Evolutionary conservation across 257 asterid species (phyloP), one percentile per base, ranked within the genome.

Genomic region (Solanum dulcamara): DNA sequence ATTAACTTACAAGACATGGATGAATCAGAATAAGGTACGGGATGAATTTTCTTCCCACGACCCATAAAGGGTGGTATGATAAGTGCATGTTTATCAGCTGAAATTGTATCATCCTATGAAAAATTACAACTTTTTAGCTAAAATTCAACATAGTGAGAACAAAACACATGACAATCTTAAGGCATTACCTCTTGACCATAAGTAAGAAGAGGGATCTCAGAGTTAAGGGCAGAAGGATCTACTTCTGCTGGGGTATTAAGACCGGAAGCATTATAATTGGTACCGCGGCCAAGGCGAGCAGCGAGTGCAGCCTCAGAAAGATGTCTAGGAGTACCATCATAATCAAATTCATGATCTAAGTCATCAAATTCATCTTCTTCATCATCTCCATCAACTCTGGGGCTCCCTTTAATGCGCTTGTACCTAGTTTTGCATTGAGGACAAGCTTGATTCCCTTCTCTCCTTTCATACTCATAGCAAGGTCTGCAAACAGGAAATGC

Each of bases 361-460:
- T 96, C 98, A 87, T 96, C 99, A 86, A 93, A 96, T 60, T 94
- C 99, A 44, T 96, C 98, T 82, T 96, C 99, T 28, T 96, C 99
- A 68, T 96, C 99, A 86, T 96, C 99, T 15, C 99, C 99, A 59
- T 96, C 98, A 8, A 96, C 99, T 84, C 98, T 90, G 4, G 97
- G 97, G 84, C 99, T 91, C 88, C 99, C 99, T 90, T 94, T 96
- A 28, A 96, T 84, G 50, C 98, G 96, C 89, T 94, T 96, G 94
- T 81, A 96, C 92, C 99, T 86, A 86, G 99, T 96, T 90, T 94
- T 96, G 91, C 99, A 96, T 84, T 96, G 99, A 88, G 99, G 99
- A 70, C 99, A 96, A 85, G 96, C 91, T 91, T 96, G 98, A 90
- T 93, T 96, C 48, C 99, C 99, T 84, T 96, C 99, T 84, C 98